These are phyloP conservation scores for Sanguinoderma infundibulare DNA, from an alignment of 1,284 basidiomycete species.

Conservation along the genomic window DNA sequence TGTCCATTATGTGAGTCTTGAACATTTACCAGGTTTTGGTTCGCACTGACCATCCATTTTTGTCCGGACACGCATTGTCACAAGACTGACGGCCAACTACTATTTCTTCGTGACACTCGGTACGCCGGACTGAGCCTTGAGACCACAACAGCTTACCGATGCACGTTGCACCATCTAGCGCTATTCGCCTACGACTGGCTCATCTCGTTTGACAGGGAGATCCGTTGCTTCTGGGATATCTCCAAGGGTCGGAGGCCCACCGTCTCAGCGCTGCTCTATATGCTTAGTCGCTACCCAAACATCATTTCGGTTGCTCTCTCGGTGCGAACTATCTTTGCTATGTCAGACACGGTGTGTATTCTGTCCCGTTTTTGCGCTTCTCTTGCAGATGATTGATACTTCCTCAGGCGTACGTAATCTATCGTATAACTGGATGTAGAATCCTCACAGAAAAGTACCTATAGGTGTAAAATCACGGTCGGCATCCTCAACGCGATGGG, in stretches of 20 bases:
- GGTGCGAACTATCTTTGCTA: not conserved
- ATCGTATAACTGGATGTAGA: not conserved
- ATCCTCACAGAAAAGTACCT: not conserved
- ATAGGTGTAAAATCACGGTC: not conserved
- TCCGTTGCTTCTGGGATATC: not conserved
- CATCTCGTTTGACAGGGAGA: not conserved
- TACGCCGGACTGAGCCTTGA: no score
- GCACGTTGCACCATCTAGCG: not conserved
- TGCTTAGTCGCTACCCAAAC: not conserved
- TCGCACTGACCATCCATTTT: no score
- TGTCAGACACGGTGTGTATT: not conserved
- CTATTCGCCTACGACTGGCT: not conserved
- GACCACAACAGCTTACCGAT: not conserved
- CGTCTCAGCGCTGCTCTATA: not conserved
- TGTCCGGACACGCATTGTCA: no score
- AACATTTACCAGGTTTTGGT: no score
- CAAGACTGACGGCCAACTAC: no score
- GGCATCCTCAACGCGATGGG: not conserved
- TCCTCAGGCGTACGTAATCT: not conserved
- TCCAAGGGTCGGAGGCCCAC: not conserved
- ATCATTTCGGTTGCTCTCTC: not conserved
- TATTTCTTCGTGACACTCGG: not conserved
- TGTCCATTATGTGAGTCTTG: no score
- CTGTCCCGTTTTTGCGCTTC: not conserved
- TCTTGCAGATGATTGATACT: not conserved